A percentile compares a stretch with the other conserved stretches of the same genome.
These are phyloP conservation scores for Candida verbasci DNA, from an alignment of 805 yeast genomes.

Conservation along the genomic window DNA sequence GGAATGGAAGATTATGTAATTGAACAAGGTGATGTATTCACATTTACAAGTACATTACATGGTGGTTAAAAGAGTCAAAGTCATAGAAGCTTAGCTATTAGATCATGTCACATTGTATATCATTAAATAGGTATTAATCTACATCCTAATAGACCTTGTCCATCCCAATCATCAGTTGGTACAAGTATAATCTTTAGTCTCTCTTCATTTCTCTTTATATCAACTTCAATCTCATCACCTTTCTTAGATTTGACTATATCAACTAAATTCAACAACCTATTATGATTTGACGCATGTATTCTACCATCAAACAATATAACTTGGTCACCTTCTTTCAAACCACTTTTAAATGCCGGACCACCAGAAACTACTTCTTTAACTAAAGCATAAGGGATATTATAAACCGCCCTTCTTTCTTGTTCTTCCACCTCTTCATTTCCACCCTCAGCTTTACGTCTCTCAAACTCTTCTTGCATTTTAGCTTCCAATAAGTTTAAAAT, in stretches of 20 bases:
- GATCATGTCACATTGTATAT: no score
- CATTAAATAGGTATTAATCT: slow-evolving; percentile 42
- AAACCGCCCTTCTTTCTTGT: not conserved
- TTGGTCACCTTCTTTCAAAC: slow-evolving; percentile 52
- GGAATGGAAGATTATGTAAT: slow-evolving; percentile 81
- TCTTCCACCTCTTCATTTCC: not conserved
- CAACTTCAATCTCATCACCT: slow-evolving; percentile 21
- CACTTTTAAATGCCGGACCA: slow-evolving; percentile 56
- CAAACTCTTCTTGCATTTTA: slow-evolving; percentile 45
- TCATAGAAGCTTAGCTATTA: no score
- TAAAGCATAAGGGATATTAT: slow-evolving; percentile 49
- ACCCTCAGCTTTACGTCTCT: not conserved
- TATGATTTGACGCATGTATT: slow-evolving; percentile 53
- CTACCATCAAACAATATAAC: slow-evolving; percentile 48
- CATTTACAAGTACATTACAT: slow-evolving; percentile 90
- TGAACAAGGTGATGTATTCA: slow-evolving; percentile 69
- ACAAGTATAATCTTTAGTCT: slow-evolving; percentile 16
- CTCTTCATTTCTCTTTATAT: slow-evolving; percentile 26
- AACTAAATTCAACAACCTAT: slow-evolving; percentile 43
- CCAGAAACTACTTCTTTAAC: slow-evolving; percentile 44
- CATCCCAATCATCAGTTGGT: slow-evolving; percentile 59
- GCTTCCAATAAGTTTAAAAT: slow-evolving; percentile 45
- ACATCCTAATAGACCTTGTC: slow-evolving; percentile 69
- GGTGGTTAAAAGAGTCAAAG: slow-evolving; percentile 91
- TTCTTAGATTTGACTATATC: slow-evolving; percentile 37